Percentiles rank a stretch among this genome's conserved stretches.
Evolutionary conservation across 2,329 filamentous ascomycete genomes (phyloP).

Genomic region (Claviceps sp.): DNA sequence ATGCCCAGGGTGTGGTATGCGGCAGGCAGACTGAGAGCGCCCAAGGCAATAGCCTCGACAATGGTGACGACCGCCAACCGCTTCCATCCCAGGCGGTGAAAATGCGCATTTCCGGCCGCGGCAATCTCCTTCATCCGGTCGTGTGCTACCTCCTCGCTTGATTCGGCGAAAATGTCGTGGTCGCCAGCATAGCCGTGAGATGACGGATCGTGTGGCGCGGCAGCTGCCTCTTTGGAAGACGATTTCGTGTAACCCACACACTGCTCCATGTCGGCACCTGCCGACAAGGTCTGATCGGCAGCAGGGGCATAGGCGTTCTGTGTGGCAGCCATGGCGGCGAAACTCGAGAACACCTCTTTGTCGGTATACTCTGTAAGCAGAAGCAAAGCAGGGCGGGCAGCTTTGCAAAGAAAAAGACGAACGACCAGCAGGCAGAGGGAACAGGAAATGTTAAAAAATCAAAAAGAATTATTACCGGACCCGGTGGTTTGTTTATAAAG

Average conservation of each 20-base stretch:
- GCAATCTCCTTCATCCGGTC: constrained; percentile 28
- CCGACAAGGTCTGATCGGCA: not conserved
- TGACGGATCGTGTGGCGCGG: not conserved
- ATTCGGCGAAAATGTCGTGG: constrained; percentile 9
- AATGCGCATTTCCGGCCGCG: constrained; percentile 31
- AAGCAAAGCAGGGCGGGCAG: too few relatives aligned
- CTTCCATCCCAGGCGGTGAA: constrained; percentile 42
- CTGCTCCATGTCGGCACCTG: not conserved
- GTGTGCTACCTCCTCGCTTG: constrained; percentile 15
- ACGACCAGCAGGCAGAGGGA: too few relatives aligned
- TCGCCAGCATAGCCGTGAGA: not conserved
- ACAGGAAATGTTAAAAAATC: too few relatives aligned
- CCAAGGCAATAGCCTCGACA: constrained; percentile 43
- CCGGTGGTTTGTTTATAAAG: too few relatives aligned
- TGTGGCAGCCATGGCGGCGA: constrained; percentile 1
- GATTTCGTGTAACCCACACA: not conserved
- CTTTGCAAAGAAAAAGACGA: too few relatives aligned
- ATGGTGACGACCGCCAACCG: constrained; percentile 41
- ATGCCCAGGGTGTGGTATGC: constrained; percentile 43
- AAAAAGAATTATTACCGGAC: too few relatives aligned
- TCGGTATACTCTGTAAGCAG: too few relatives aligned
- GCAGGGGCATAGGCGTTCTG: not conserved
- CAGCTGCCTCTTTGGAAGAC: not conserved
- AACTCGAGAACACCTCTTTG: too few relatives aligned
- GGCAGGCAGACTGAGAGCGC: constrained; percentile 34